Base-by-base conservation (phyloP, 1,284 basidiomycete species). In the Papiliotrema flavescens region DNA sequence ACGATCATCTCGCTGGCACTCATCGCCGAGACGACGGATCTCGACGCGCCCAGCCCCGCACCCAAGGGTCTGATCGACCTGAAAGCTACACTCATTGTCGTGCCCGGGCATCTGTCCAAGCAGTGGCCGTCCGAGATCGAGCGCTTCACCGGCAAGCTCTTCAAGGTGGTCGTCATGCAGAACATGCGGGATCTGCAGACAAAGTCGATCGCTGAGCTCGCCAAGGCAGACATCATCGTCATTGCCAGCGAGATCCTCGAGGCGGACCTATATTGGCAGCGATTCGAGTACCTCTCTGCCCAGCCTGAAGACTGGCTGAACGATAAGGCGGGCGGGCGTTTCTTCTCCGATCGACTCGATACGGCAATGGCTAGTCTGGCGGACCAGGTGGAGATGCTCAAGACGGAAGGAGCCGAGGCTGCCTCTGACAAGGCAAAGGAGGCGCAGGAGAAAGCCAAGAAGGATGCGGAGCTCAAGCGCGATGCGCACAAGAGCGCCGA, bases 1-100 rank as follows among this genome's bases (percentile, higher is more conserved):
- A 97, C 93, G 0, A 92, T 92, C 24, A 96, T 97, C 63, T 92
- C 91, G 0, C 82, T 97, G 20, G 93, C 88, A 11, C 80, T 97
- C 52, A 87, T 95, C 60, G 53, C 78, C 76, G 50, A 80, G 37
- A 82, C 88, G 32, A 79, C 80, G 53, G 78, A 81, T 51, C 82
- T 85, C 56, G 82, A 86, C 59, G 70, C 77, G 2, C 78, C 79
- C n/a, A 78, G 79, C 46, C 79, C 79, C 52, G 77, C 78, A 8
- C 62, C 70, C 2, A 36, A 56, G 5, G 72, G 80, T 17, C 76
- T 87, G 15, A 70, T 79, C 43, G 70, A 78, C 2, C 87, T 89
- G 64, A 87, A 87, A 71, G 93, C 85, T 0, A 91, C 90, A 1
- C 81, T 95, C 32, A 84, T 88, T 62, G 81, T 96, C 57, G 93